phyloP scores from a whole-genome alignment of 2,329 filamentous ascomycete species.

The Penicillium frequentans region DNA sequence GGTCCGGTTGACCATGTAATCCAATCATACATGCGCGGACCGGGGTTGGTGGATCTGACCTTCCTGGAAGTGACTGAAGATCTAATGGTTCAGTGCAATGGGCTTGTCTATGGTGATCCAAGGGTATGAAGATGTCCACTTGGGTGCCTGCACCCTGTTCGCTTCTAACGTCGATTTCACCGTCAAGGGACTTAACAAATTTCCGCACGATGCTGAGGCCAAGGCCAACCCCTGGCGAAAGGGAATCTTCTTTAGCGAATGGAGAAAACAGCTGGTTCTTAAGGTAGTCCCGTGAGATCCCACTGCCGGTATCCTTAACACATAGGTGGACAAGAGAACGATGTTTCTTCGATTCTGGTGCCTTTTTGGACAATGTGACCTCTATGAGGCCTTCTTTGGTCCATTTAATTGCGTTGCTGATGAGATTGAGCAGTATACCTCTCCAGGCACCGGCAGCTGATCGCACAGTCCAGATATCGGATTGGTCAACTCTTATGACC shows the following conservation, averaged over 20 bases:
- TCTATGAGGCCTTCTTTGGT: conserved; percentile 34
- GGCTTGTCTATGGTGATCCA: conserved; percentile 6
- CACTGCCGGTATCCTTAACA: conserved; percentile 62
- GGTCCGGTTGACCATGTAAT: conserved; percentile 24
- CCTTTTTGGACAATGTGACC: conserved; percentile 23
- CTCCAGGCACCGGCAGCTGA: conserved; percentile 32
- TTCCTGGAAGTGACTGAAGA: neutral
- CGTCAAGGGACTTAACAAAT: conserved; percentile 58
- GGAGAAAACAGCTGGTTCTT: conserved; percentile 59
- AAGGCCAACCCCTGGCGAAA: conserved; percentile 62
- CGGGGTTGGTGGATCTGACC: neutral
- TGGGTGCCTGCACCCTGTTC: conserved; percentile 29
- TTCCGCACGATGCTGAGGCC: conserved; percentile 62
- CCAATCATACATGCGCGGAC: conserved; percentile 29
- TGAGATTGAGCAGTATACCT: conserved; percentile 38
- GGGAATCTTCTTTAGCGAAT: conserved; percentile 61
- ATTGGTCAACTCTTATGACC: conserved; percentile 28
- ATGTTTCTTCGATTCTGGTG: conserved; percentile 4
- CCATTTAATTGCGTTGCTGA: conserved; percentile 41
- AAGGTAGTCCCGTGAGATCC: conserved; percentile 62
- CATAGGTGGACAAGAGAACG: conserved; percentile 34
- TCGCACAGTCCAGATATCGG: conserved; percentile 29
- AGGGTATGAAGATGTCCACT: conserved; percentile 30
- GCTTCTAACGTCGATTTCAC: conserved; percentile 56
- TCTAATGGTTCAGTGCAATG: neutral